Evolutionary conservation across 2,329 filamentous ascomycete species (phyloP).

Genomic region (Clathrospora elynae): DNA sequence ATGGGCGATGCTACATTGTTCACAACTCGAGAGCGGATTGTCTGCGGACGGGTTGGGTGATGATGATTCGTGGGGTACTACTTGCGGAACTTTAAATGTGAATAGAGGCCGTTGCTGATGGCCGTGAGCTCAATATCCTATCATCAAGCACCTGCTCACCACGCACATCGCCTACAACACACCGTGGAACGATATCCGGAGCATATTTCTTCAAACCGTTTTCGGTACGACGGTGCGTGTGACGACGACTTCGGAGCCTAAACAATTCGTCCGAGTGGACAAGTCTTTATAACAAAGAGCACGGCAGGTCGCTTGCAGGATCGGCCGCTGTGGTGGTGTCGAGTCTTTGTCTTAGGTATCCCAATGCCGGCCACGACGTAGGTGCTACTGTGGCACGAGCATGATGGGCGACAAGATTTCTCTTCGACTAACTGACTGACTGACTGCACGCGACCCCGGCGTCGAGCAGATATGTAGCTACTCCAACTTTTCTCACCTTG

Average conservation of each 20-base stretch:
- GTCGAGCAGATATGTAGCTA: no score
- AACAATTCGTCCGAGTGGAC: slow-evolving; percentile 7
- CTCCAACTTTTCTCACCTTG: no score
- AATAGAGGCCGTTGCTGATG: no score
- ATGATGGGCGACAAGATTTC: slow-evolving; percentile 3
- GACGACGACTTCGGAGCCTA: not conserved
- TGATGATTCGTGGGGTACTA: not conserved
- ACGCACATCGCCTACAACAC: no score
- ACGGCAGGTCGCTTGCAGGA: slow-evolving; percentile 13
- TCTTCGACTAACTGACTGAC: no score
- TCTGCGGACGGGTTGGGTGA: not conserved
- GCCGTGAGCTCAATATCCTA: no score
- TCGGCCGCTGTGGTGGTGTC: slow-evolving; percentile 3
- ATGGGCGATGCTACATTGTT: no score
- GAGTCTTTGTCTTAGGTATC: not conserved
- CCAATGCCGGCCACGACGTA: slow-evolving; percentile 2
- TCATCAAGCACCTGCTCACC: no score
- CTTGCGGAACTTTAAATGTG: no score
- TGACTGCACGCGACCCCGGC: no score
- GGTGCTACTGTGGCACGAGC: slow-evolving; percentile 1
- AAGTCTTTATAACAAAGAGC: not conserved
- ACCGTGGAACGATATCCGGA: no score
- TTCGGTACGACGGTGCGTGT: slow-evolving; percentile 3
- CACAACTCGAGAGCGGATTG: no score
- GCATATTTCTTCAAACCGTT: slow-evolving; percentile 5